A percentile compares a stretch with the other conserved stretches of the same genome.
Conservation (phyloP, 2,329 filamentous ascomycete species). For the Colletotrichum sp. region DNA sequence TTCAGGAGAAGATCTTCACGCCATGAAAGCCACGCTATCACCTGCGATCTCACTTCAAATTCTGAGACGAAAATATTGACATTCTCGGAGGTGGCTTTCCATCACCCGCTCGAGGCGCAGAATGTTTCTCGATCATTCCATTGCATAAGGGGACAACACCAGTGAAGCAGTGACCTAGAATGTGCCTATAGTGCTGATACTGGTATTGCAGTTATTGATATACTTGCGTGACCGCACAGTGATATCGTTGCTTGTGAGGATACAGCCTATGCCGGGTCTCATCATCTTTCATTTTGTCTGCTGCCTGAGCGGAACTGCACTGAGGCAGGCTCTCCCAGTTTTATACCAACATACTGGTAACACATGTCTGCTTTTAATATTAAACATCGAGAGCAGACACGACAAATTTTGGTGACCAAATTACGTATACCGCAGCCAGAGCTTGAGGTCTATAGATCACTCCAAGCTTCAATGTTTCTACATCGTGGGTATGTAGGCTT, state of each 20-base stretch:
- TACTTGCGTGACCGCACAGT: neutral
- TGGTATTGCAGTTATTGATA: neutral
- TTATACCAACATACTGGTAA: neutral
- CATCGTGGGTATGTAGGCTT: neutral
- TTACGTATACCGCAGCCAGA: rapidly evolving
- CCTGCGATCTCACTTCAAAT: rapidly evolving
- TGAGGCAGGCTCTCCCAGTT: neutral
- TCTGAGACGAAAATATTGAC: neutral
- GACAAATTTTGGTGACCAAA: neutral
- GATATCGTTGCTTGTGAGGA: neutral
- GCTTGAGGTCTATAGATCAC: neutral
- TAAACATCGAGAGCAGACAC: neutral
- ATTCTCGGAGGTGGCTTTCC: neutral
- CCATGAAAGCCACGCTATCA: neutral
- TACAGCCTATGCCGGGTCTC: neutral
- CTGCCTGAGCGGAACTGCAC: neutral
- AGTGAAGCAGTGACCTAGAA: neutral
- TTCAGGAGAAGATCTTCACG: rapidly evolving
- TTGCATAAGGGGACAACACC: neutral
- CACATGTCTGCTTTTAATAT: neutral
- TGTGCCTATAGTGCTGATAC: neutral
- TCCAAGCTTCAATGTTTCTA: neutral
- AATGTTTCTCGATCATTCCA: neutral
- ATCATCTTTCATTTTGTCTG: neutral
- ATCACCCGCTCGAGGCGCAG: neutral